These are phyloP conservation scores for Dillenia turbinata DNA, from an alignment of 164 flowering plant genomes.

Conservation along the genomic window DNA sequence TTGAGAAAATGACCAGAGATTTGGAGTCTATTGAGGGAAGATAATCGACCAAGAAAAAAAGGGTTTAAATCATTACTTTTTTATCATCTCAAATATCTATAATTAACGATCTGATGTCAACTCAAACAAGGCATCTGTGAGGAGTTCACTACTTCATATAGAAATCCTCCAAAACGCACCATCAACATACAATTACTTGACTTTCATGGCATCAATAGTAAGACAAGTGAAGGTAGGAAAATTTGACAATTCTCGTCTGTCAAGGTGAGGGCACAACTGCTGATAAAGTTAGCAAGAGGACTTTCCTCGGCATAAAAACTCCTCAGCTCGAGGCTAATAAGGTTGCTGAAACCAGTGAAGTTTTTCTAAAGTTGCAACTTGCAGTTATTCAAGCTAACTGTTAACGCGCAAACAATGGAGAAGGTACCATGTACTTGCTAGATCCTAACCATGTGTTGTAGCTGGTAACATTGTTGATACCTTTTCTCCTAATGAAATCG, in stretches of 20 bases:
- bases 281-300: neutral
- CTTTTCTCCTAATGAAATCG: no score
- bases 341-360: no score
- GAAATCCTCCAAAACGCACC: slow-evolving; percentile 7
- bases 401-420: no score
- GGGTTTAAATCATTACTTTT: neutral
- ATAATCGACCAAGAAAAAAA: slow-evolving; percentile 5
- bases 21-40: slow-evolving; percentile 1
- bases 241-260: slow-evolving; percentile 6
- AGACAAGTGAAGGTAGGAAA: slow-evolving; percentile 4
- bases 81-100: neutral
- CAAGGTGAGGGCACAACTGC: slow-evolving; percentile 9
- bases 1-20: slow-evolving; percentile 7
- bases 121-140: neutral
- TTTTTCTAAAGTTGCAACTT: no score
- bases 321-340: no score
- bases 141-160: slow-evolving; percentile 2
- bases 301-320: no score
- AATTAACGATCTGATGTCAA: neutral
- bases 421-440: no score
- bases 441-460: no score
- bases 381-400: no score
- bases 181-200: slow-evolving; percentile 9
- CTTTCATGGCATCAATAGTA: slow-evolving; percentile 6
- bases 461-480: no score